phyloP scores from a whole-genome alignment of 2,329 filamentous ascomycete species.

The Pseudopyrenochaeta lycopersici region DNA sequence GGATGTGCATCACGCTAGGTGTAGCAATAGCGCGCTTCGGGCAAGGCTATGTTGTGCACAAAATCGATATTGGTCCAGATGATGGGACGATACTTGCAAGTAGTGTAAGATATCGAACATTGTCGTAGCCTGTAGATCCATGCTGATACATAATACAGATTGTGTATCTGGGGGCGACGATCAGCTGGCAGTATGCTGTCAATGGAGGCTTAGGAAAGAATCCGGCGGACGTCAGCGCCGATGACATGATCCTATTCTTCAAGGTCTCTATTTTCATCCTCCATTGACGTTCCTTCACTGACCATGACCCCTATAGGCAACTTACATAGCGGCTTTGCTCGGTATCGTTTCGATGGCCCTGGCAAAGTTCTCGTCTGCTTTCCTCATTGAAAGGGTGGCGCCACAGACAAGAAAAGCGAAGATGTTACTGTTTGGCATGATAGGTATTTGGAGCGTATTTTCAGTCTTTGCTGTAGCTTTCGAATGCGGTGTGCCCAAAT shows the following conservation, averaged over 20 bases:
- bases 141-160: constrained; percentile 15
- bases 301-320: constrained; percentile 11
- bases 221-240: constrained; percentile 1
- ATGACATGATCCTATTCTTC: constrained; percentile 17
- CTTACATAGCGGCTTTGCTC: constrained; percentile 19
- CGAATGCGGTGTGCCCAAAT: constrained; percentile 24
- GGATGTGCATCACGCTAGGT: constrained; percentile 20
- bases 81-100: constrained; percentile 20
- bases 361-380: constrained; percentile 26
- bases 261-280: constrained; percentile 12
- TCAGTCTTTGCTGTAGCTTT: constrained; percentile 22
- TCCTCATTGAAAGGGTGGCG: constrained; percentile 27
- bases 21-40: constrained; percentile 21
- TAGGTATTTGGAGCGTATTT: constrained; percentile 20
- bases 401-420: constrained; percentile 19
- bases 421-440: constrained; percentile 16
- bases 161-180: constrained; percentile 15
- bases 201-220: constrained; percentile 24
- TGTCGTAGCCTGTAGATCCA: background rate
- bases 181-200: constrained; percentile 25
- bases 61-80: constrained; percentile 23
- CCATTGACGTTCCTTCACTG: background rate
- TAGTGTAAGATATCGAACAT: constrained; percentile 11
- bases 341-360: constrained; percentile 20
- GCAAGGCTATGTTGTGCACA: constrained; percentile 16